A percentile compares a stretch with the other conserved stretches of the same genome.
Evolutionary conservation across 495 filamentous ascomycete genomes (phyloP).

Genomic region (Tuber indicum): DNA sequence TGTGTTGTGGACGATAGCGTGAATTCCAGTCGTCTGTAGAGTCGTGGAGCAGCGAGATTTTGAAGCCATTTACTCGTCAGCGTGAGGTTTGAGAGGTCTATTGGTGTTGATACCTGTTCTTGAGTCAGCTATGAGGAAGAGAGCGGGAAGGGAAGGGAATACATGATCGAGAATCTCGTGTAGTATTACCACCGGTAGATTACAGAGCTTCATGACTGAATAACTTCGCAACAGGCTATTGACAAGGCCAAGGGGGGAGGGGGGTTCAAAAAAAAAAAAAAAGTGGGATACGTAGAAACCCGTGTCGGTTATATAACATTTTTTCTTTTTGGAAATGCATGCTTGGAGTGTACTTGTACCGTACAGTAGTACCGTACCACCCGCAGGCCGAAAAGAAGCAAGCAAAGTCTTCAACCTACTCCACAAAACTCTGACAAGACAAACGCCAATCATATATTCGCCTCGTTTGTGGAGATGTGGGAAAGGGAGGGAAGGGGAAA

Average conservation of each 20-base stretch:
- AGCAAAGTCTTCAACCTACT: not conserved
- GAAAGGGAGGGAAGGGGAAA: not conserved
- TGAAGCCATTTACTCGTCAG: constrained; percentile 3
- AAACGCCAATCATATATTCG: constrained; percentile 1
- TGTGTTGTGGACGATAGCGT: not conserved
- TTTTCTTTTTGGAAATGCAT: not conserved
- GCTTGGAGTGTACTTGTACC: not conserved
- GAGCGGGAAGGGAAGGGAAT: not conserved
- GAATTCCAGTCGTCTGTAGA: constrained; percentile 5
- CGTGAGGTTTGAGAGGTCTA: not conserved
- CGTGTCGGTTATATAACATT: not conserved
- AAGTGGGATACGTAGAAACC: not conserved
- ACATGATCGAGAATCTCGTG: constrained; percentile 5
- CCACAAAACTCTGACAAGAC: not conserved
- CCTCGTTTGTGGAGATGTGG: constrained; percentile 3
- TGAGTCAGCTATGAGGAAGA: not conserved
- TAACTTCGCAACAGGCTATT: not conserved
- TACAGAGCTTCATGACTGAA: constrained; percentile 4
- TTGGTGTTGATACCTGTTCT: not conserved
- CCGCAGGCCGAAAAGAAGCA: not conserved
- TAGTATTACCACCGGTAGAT: not conserved
- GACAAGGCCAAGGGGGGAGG: not conserved
- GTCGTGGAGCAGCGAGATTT: constrained; percentile 7
- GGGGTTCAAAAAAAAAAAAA: not conserved
- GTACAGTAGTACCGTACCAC: not conserved